Base-by-base conservation (phyloP, 371 early-diverging fungal species). In the Actinomortierella ambigua region DNA sequence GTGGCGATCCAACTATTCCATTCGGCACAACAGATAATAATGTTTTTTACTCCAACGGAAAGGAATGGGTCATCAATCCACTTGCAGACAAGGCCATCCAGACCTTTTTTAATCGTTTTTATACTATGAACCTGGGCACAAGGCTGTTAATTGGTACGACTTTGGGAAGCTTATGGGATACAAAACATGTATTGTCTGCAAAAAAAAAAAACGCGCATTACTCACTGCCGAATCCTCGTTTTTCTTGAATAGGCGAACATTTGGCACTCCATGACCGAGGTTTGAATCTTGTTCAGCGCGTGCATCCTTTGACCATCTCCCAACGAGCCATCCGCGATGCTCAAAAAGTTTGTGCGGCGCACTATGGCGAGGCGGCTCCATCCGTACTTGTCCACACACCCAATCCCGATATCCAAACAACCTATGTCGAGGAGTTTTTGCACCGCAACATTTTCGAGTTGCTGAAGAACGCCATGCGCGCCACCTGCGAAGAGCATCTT, bases 401-500 rank as follows among this genome's bases (percentile, higher is more conserved):
- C 15, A 77, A 79, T 42, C 79, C 82, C 1, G 68, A 65, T 3
- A 67, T 83, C 11, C 77, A 84, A 5, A 79, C 89, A 23, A 82
- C 82, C 5, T 87, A 85, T 62, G 80, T 89, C 24, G 88, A 87
- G 4, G 82, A 81, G 47, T 73, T 87, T 48, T 75, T 92, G 29
- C 85, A 90, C 67, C 81, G 89, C 57, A 82, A 90, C 54, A 71
- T 90, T 39, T 90, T 84, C 58, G 89, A 90, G 68, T 80, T 88
- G 14, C 77, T 84, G 50, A 78, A 85, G 42, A 76, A 88, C 40
- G 82, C 90, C 0, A 65, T 90, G 55, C 79, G 84, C 41, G 82
- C 83, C 7, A 84, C 85, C 24, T 70, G 79, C 29, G 79, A 85
- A 44, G 68, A 65, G 50, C 81, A 81, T 47, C 41, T 60, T 17